Evolutionary conservation across 2,329 filamentous ascomycete species (phyloP).

Genomic region (Knoxdaviesia capensis): DNA sequence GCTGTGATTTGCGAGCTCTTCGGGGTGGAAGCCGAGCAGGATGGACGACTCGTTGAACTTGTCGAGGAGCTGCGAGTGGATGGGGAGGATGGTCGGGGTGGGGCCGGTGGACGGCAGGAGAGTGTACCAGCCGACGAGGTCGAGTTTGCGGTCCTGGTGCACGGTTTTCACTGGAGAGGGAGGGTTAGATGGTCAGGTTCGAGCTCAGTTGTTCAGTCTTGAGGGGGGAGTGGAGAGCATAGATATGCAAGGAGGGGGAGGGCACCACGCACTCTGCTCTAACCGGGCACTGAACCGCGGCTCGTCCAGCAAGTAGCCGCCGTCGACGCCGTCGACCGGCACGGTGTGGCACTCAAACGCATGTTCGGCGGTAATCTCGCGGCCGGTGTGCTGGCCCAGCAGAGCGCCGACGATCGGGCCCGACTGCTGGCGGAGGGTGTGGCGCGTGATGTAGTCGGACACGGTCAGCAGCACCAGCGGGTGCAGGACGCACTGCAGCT

Average conservation of each 20-base stretch:
- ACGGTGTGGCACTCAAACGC: constrained; percentile 63
- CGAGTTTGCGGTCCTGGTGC: constrained; percentile 64
- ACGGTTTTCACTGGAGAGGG: constrained; percentile 54
- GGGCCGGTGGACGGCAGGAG: constrained; percentile 56
- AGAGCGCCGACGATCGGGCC: constrained; percentile 72
- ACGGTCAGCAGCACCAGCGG: constrained; percentile 90
- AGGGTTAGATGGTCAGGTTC: background rate
- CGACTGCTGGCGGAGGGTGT: constrained; percentile 54
- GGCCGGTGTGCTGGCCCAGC: constrained; percentile 80
- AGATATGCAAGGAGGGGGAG: constrained; percentile 4
- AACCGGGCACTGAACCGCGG: constrained; percentile 52
- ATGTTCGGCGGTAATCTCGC: constrained; percentile 79
- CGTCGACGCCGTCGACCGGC: constrained; percentile 22
- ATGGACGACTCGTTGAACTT: constrained; percentile 70
- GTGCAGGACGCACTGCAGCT: constrained; percentile 71
- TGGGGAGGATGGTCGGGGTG: constrained; percentile 42
- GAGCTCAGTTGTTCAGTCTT: background rate
- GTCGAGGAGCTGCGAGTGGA: constrained; percentile 60
- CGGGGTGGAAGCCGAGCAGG: constrained; percentile 68
- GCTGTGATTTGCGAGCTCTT: constrained; percentile 28
- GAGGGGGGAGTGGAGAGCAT: background rate
- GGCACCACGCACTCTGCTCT: constrained; percentile 50
- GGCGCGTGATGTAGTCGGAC: constrained; percentile 88
- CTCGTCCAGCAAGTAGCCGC: constrained; percentile 39
- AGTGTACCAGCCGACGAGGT: constrained; percentile 86